These are phyloP conservation scores for Truncatella angustata DNA, from an alignment of 2,329 filamentous ascomycete species.

Conservation along the genomic window DNA sequence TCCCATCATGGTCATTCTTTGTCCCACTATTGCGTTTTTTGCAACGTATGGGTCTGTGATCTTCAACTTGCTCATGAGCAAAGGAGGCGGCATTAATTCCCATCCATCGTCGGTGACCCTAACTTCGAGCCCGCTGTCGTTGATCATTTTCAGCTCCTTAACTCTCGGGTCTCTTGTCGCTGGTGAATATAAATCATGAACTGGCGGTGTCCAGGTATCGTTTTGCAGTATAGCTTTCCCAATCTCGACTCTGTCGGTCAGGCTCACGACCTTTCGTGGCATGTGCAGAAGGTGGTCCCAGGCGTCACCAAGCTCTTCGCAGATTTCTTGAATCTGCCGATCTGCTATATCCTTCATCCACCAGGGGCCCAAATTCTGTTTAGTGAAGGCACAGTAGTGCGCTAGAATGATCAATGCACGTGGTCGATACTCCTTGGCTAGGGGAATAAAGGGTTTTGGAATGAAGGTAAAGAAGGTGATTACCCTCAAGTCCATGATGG, in stretches of 20 bases:
- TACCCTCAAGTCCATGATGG: conserved; percentile 46
- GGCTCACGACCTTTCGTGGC: conserved; percentile 36
- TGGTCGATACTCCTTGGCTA: conserved; percentile 39
- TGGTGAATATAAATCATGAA: conserved; percentile 21
- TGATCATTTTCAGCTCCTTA: conserved; percentile 14
- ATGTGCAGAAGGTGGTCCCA: conserved; percentile 41
- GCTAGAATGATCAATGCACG: conserved; percentile 51
- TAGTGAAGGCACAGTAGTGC: conserved; percentile 51
- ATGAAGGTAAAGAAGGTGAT: conserved; percentile 54
- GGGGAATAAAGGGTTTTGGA: conserved; percentile 40
- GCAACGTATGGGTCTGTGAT: neutral
- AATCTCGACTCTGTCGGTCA: conserved; percentile 33
- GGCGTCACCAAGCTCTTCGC: conserved; percentile 33
- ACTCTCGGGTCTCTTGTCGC: conserved; percentile 19
- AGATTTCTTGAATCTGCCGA: conserved; percentile 44
- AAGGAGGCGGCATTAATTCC: neutral
- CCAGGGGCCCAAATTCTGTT: conserved; percentile 43
- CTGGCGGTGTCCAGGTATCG: conserved; percentile 36
- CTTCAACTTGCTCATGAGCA: neutral
- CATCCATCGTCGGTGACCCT: neutral
- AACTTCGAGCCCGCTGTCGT: conserved; percentile 12
- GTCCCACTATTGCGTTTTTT: neutral
- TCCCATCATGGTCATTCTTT: neutral
- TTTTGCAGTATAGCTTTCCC: conserved; percentile 44
- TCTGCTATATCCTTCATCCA: conserved; percentile 48